phyloP scores from a whole-genome alignment of 768 basidiomycete genomes.

The Rhodotorula diobovata region DNA sequence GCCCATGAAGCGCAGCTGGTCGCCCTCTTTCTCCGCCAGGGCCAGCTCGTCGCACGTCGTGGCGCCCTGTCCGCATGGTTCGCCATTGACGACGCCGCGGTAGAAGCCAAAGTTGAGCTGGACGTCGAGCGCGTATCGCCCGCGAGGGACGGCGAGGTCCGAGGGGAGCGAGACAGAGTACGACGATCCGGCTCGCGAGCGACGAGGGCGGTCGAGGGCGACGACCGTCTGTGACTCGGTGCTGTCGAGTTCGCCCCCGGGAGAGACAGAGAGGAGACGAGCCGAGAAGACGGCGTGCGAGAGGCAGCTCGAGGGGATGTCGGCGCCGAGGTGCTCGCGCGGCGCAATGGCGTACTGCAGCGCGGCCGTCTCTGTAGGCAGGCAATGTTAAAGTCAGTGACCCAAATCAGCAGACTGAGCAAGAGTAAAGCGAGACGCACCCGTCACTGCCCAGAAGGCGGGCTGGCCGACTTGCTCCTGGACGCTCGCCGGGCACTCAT shows the following conservation, averaged over 20 bases:
- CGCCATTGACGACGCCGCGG: not conserved
- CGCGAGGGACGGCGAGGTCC: not conserved
- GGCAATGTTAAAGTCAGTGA: not conserved
- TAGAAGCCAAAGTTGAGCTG: constrained; percentile 28
- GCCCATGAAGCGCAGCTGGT: constrained; percentile 10
- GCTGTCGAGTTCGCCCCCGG: not conserved
- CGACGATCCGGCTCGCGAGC: not conserved
- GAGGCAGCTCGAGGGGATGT: constrained; percentile 7
- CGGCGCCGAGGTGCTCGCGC: not conserved
- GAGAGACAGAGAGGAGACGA: constrained; percentile 9
- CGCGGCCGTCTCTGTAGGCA: not conserved
- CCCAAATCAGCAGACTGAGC: too few species aligned
- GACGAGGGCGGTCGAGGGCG: not conserved
- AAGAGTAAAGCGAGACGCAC: not conserved
- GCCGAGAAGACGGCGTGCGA: constrained; percentile 34
- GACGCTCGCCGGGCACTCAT: constrained; percentile 1
- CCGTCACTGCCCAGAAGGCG: constrained; percentile 6
- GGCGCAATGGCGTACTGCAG: not conserved
- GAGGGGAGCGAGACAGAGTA: constrained; percentile 6
- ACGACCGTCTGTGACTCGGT: not conserved
- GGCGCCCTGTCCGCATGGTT: constrained; percentile 4
- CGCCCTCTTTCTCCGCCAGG: not conserved
- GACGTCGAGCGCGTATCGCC: constrained; percentile 24
- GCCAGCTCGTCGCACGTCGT: not conserved
- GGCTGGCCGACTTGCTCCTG: not conserved